Percentiles rank a stretch among this genome's conserved stretches.
Evolutionary conservation across 2,329 filamentous ascomycete species (phyloP).

Genomic region (Pestalotiopsis sp.): DNA sequence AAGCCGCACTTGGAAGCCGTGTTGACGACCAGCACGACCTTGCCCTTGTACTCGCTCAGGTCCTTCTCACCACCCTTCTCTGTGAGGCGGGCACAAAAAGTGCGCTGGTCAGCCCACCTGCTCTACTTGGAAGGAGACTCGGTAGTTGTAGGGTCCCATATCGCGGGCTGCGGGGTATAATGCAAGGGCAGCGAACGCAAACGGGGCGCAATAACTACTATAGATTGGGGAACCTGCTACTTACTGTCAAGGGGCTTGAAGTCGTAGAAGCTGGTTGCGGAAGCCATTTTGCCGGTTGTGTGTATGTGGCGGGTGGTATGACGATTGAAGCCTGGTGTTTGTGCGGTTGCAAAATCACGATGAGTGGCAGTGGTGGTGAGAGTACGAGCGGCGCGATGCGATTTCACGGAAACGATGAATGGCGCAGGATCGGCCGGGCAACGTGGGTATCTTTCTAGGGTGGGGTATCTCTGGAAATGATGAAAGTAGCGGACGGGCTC

Average conservation of each 20-base stretch:
- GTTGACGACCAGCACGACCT: constrained; percentile 96
- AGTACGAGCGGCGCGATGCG: neutral
- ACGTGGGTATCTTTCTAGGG: neutral
- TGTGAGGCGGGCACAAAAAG: constrained; percentile 35
- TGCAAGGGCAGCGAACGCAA: constrained; percentile 4
- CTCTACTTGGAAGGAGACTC: constrained; percentile 13
- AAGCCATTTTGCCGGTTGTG: constrained; percentile 57
- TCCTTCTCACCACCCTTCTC: constrained; percentile 75
- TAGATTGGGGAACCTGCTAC: constrained; percentile 34
- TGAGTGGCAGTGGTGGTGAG: neutral
- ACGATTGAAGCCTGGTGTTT: constrained; percentile 12
- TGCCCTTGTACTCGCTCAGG: constrained; percentile 77
- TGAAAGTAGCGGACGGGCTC: constrained; percentile 3
- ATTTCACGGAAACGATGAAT: neutral
- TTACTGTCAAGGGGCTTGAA: constrained; percentile 83
- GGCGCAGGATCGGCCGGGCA: neutral
- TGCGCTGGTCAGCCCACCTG: constrained; percentile 18
- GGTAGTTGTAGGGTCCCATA: constrained; percentile 1
- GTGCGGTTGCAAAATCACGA: constrained; percentile 4
- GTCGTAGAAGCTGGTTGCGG: constrained; percentile 76
- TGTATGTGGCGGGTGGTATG: constrained; percentile 13
- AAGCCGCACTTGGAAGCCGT: constrained; percentile 99
- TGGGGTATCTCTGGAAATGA: neutral
- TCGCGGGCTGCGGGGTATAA: constrained; percentile 11
- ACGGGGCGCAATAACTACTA: neutral